phyloP scores from a whole-genome alignment of 768 basidiomycete genomes.

The Podaxis pistillaris region DNA sequence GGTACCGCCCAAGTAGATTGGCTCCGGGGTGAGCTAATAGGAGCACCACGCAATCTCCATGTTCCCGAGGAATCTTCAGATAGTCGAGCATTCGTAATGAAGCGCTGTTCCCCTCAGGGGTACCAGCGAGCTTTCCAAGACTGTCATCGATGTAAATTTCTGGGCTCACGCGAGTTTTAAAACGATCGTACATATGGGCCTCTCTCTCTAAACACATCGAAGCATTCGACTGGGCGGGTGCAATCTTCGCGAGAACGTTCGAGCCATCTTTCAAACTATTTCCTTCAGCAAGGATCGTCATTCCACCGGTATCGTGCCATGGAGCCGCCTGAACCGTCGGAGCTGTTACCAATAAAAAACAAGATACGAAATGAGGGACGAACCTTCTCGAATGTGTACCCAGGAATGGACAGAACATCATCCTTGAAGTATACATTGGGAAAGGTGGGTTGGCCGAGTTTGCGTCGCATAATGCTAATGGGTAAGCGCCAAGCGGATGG shows the following conservation, averaged over 20 bases:
- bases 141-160: slow-evolving; percentile 27
- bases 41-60: slow-evolving; percentile 70
- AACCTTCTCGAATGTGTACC: slow-evolving; percentile 72
- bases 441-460: slow-evolving; percentile 55
- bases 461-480: slow-evolving; percentile 43
- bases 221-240: slow-evolving; percentile 68
- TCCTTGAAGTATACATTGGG: slow-evolving; percentile 60
- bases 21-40: slow-evolving; percentile 68
- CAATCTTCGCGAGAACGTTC: slow-evolving; percentile 70
- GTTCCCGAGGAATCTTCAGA: slow-evolving; percentile 61
- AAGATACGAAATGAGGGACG: slow-evolving; percentile 11
- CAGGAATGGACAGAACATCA: slow-evolving; percentile 61
- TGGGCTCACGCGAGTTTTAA: not conserved
- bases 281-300: slow-evolving; percentile 68
- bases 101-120: slow-evolving; percentile 51
- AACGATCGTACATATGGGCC: slow-evolving; percentile 59
- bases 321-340: slow-evolving; percentile 43
- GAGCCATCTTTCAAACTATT: slow-evolving; percentile 69
- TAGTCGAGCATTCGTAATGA: slow-evolving; percentile 61
- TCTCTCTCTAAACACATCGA: slow-evolving; percentile 73
- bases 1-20: slow-evolving; percentile 69
- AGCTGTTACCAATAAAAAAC: not conserved
- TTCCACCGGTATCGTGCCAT: slow-evolving; percentile 75
- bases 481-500: not conserved
- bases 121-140: slow-evolving; percentile 46